Conservation (phyloP, 345 rosid genomes). For the Atalantia buxifolia region DNA sequence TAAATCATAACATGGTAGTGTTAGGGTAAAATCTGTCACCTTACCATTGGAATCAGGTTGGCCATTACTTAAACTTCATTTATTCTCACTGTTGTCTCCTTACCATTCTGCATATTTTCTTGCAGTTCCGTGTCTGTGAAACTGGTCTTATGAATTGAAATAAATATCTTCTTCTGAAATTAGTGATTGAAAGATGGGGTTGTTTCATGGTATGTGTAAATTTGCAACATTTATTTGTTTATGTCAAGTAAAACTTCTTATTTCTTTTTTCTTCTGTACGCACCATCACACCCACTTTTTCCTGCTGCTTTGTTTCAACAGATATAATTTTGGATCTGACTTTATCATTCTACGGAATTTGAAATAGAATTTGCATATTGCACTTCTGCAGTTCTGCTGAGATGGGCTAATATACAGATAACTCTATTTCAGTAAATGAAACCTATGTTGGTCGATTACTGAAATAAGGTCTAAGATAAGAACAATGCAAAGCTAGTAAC, state of each 20-base stretch:
- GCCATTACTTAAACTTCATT: background rate
- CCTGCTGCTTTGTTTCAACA: background rate
- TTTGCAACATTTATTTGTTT: background rate
- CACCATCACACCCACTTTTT: background rate
- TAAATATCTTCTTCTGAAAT: background rate
- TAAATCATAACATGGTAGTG: background rate
- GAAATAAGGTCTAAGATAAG: background rate
- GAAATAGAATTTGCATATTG: background rate
- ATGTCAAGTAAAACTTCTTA: background rate
- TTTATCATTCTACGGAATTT: background rate
- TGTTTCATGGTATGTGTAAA: background rate
- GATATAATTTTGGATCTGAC: background rate
- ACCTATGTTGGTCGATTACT: too few relatives aligned
- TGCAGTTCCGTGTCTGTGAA: background rate
- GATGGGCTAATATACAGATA: background rate
- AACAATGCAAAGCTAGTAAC: background rate
- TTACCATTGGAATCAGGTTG: background rate
- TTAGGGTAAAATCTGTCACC: background rate
- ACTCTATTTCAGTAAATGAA: too few relatives aligned
- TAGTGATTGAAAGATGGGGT: background rate
- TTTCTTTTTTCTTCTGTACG: background rate
- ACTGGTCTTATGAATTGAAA: background rate
- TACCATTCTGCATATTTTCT: background rate
- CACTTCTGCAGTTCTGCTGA: background rate
- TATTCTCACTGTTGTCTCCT: background rate